Evolutionary conservation across 805 yeast species (phyloP).

Genomic region (Blastobotrys americana): DNA sequence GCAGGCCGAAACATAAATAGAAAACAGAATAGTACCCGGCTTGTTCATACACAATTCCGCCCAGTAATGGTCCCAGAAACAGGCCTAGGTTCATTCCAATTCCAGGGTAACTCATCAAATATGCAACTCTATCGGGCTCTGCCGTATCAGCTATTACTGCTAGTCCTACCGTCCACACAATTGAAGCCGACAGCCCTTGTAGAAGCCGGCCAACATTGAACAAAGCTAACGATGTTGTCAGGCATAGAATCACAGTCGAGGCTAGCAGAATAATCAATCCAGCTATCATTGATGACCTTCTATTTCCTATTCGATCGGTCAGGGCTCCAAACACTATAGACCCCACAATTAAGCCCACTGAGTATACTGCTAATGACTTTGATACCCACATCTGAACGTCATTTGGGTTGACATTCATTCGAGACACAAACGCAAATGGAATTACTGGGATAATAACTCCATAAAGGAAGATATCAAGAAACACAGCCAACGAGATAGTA

Average conservation of each 20-base stretch:
- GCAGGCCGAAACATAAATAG: constrained; percentile 25
- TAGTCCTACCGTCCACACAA: constrained; percentile 33
- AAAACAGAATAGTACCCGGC: constrained; percentile 31
- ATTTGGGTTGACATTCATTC: constrained; percentile 24
- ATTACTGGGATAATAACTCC: constrained; percentile 29
- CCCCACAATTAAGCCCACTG: constrained; percentile 28
- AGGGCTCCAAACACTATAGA: constrained; percentile 27
- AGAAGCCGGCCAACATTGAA: constrained; percentile 28
- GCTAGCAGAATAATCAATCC: constrained; percentile 28
- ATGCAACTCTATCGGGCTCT: constrained; percentile 25
- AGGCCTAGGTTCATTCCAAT: constrained; percentile 26
- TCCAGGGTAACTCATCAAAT: constrained; percentile 27
- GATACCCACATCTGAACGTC: constrained; percentile 25
- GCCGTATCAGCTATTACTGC: constrained; percentile 29
- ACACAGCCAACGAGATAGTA: constrained; percentile 29
- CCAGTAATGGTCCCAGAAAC: constrained; percentile 30
- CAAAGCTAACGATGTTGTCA: constrained; percentile 23
- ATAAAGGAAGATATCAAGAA: constrained; percentile 30
- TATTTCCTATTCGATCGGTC: constrained; percentile 21
- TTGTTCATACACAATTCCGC: constrained; percentile 29
- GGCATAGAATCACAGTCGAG: constrained; percentile 26
- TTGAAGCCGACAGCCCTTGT: constrained; percentile 30
- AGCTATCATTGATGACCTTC: constrained; percentile 26
- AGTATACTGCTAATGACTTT: constrained; percentile 26
- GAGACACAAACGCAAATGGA: constrained; percentile 27